Base-by-base conservation (phyloP, 2,329 filamentous ascomycete genomes). In the Hawksworthiomyces lignivorus region DNA sequence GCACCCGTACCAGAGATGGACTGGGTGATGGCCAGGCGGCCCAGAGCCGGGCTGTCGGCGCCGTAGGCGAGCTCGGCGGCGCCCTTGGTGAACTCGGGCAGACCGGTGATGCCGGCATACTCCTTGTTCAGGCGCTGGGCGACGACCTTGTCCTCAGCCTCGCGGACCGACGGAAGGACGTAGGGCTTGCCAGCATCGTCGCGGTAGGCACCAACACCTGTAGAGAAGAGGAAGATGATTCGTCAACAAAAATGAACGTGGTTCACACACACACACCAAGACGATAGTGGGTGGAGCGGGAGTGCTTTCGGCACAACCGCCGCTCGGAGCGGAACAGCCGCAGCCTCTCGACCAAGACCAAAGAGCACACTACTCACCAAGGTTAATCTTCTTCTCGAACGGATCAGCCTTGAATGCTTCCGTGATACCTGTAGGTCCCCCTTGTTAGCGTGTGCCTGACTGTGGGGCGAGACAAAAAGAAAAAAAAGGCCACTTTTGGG, bases 371-470 rank as follows among this genome's bases (percentile, higher is more conserved):
- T 5, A 32, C 46, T 10, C 70, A 84, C 85, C 92, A 48, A 98
- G 73, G 73, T 97, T 97, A 75, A 98, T 97, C 81, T 97, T 98
- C 73, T 95, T 80, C 50, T 80, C 72, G 67, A 94, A 90, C 58
- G 73, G 77, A 65, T 98, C 92, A 67, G 89, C 89, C 77, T 97
- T 98, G 84, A 92, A 98, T 48, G 92, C 92, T 72, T 98, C 92
- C 50, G 92, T 97, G 69, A 98, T 88, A 64, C 86, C 84, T 82
- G 52, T 18, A 39, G 21, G 10, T 18, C 3, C n/a, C n/a, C n/a
- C n/a, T 19, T 45, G 49, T 58, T 56, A 60, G 55, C 50, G n/a
- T n/a, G n/a, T n/a, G n/a, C n/a, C n/a, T n/a, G n/a, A n/a, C n/a
- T n/a, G n/a, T n/a, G n/a, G n/a, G n/a, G n/a, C n/a, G n/a, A n/a